Conservation (phyloP, 768 basidiomycete genomes). For the Pisolithus albus region DNA sequence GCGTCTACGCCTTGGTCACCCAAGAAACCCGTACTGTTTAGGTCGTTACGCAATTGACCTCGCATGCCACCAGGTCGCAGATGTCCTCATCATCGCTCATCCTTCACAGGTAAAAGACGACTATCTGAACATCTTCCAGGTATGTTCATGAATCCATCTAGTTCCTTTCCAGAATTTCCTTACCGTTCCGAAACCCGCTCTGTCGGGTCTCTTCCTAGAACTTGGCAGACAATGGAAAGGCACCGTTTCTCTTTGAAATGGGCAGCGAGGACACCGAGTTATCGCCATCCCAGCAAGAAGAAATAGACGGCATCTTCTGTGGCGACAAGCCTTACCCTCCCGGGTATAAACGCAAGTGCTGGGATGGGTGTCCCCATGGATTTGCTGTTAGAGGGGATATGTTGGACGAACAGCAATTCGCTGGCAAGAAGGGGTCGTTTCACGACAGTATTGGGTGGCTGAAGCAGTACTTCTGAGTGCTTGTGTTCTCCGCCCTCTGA, state of each 20-base stretch:
- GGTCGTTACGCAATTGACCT: constrained; percentile 39
- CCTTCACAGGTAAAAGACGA: constrained; percentile 34
- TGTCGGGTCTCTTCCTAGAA: constrained; percentile 13
- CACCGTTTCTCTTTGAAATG: constrained; percentile 38
- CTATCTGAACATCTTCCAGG: constrained; percentile 34
- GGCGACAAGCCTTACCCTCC: constrained; percentile 30
- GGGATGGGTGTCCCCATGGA: constrained; percentile 42
- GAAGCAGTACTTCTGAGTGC: too few species aligned
- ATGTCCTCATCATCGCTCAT: constrained; percentile 38
- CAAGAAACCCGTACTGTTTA: constrained; percentile 3
- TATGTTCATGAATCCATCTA: background rate
- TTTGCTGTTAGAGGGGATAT: constrained; percentile 49
- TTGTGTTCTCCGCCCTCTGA: too few species aligned
- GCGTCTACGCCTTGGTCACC: background rate
- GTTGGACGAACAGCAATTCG: constrained; percentile 45
- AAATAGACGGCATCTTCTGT: constrained; percentile 34
- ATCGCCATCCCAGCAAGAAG: constrained; percentile 25
- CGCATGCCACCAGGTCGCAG: constrained; percentile 34
- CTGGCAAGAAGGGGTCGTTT: constrained; percentile 42
- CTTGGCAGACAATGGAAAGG: constrained; percentile 27
- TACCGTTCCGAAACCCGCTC: background rate
- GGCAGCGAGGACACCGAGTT: constrained; percentile 31
- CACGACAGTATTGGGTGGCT: too few species aligned
- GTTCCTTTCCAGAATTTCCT: background rate
- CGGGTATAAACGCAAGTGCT: constrained; percentile 16